Evolutionary conservation across 345 rosid species (phyloP).

Genomic region (Carallia brachiata): DNA sequence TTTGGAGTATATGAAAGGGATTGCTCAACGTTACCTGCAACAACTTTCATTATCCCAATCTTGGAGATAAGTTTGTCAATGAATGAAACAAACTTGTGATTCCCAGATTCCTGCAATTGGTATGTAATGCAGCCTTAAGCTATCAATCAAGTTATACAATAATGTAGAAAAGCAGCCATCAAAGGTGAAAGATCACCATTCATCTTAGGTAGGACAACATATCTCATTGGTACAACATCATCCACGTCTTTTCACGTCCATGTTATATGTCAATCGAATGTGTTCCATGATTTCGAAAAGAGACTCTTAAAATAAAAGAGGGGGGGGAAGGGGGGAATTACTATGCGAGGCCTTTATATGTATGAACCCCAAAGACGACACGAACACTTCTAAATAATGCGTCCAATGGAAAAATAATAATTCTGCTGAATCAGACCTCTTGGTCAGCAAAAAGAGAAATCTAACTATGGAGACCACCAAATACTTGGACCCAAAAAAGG

Average conservation of each 20-base stretch:
- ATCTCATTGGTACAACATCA: too few relatives aligned
- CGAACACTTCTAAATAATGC: too few relatives aligned
- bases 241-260: too few relatives aligned
- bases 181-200: too few relatives aligned
- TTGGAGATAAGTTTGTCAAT: constrained; percentile 61
- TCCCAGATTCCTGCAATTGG: constrained; percentile 50
- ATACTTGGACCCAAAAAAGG: background rate
- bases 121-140: constrained; percentile 13
- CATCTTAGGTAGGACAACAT: too few relatives aligned
- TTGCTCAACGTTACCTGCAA: constrained; percentile 30
- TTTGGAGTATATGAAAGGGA: constrained; percentile 13
- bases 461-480: background rate
- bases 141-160: background rate
- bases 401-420: background rate
- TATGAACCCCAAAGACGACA: too few relatives aligned
- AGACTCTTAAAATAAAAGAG: too few relatives aligned
- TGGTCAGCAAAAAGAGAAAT: background rate
- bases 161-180: background rate
- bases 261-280: too few relatives aligned
- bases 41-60: constrained; percentile 57
- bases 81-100: constrained; percentile 58
- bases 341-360: too few relatives aligned
- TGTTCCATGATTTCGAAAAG: too few relatives aligned
- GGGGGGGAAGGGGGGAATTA: too few relatives aligned
- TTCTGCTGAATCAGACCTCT: background rate